phyloP scores from a whole-genome alignment of 2,329 filamentous ascomycete species.

The Beauveria pseudobassiana region DNA sequence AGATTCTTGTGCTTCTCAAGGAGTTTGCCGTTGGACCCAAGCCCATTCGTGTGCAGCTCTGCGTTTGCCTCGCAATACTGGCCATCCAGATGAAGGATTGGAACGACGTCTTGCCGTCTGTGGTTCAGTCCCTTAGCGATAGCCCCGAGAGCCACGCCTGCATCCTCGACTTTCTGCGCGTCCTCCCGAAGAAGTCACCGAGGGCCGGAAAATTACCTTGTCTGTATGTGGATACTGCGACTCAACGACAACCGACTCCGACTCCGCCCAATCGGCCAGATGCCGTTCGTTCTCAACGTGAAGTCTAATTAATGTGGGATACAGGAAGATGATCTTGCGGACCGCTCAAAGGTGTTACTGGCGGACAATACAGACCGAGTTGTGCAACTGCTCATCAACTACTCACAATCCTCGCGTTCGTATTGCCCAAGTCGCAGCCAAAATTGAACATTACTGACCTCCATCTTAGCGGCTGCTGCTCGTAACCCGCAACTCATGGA shows the following conservation, averaged over 20 bases:
- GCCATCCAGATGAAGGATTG: constrained; percentile 94
- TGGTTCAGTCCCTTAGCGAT: constrained; percentile 70
- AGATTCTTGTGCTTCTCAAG: constrained; percentile 74
- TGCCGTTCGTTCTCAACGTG: constrained; percentile 15
- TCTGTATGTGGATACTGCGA: constrained; percentile 77
- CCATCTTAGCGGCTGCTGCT: constrained; percentile 56
- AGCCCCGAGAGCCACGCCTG: constrained; percentile 74
- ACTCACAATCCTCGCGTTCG: constrained; percentile 84
- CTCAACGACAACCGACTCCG: constrained; percentile 9
- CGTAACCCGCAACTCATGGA: constrained; percentile 87
- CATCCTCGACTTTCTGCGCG: constrained; percentile 91
- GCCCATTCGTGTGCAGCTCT: constrained; percentile 81
- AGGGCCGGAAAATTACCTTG: constrained; percentile 98
- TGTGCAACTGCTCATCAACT: constrained; percentile 78
- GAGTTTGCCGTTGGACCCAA: constrained; percentile 76
- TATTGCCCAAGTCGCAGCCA: constrained; percentile 13
- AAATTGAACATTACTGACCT: constrained; percentile 15
- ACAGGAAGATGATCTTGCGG: constrained; percentile 90
- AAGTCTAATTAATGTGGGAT: constrained; percentile 33
- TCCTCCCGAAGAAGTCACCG: constrained; percentile 96
- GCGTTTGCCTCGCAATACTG: constrained; percentile 87
- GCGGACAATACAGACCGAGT: constrained; percentile 87
- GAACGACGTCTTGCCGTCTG: constrained; percentile 82
- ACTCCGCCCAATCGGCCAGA: constrained; percentile 9
- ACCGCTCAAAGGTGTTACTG: constrained; percentile 81